Conservation (phyloP, 768 basidiomycete genomes). For the Leccinum obscurum region DNA sequence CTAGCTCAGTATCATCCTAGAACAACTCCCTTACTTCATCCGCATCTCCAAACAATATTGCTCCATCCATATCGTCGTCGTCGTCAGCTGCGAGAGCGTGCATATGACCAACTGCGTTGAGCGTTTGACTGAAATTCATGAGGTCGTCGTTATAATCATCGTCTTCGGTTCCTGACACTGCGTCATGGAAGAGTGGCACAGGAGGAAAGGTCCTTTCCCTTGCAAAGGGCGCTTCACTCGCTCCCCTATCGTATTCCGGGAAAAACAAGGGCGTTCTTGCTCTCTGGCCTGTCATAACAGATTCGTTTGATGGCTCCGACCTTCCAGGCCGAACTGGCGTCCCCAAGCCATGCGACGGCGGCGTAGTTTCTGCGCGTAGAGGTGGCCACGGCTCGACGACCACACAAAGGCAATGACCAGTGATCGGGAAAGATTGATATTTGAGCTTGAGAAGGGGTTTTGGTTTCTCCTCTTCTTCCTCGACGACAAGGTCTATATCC, state of each 20-base stretch:
- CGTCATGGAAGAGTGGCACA: conserved; percentile 46
- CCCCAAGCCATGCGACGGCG: conserved; percentile 33
- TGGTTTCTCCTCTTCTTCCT: conserved; percentile 70
- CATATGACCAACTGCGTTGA: conserved; percentile 57
- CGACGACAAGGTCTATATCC: conserved; percentile 43
- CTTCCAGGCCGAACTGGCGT: conserved; percentile 21
- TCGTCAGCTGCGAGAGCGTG: conserved; percentile 64
- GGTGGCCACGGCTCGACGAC: conserved; percentile 82
- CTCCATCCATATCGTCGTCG: conserved; percentile 75
- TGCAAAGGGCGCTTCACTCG: conserved; percentile 37
- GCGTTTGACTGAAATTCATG: conserved; percentile 73
- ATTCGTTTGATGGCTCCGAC: conserved; percentile 31
- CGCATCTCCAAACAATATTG: conserved; percentile 77
- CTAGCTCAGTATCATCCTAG: conserved; percentile 21
- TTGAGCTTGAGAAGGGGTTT: conserved; percentile 65
- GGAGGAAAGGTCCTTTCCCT: conserved; percentile 35
- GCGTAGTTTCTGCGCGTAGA: conserved; percentile 38
- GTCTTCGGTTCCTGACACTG: conserved; percentile 28
- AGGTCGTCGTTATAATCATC: conserved; percentile 48
- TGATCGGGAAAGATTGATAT: conserved; percentile 71
- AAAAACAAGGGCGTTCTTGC: conserved; percentile 71
- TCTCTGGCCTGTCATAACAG: conserved; percentile 30
- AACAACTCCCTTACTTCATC: conserved; percentile 69
- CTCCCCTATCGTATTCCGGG: conserved; percentile 55
- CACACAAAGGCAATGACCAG: conserved; percentile 73